A percentile compares a stretch with the other conserved stretches of the same genome.
Evolutionary conservation across 805 yeast species (phyloP).

Genomic region (Ogataea wickerhamii): DNA sequence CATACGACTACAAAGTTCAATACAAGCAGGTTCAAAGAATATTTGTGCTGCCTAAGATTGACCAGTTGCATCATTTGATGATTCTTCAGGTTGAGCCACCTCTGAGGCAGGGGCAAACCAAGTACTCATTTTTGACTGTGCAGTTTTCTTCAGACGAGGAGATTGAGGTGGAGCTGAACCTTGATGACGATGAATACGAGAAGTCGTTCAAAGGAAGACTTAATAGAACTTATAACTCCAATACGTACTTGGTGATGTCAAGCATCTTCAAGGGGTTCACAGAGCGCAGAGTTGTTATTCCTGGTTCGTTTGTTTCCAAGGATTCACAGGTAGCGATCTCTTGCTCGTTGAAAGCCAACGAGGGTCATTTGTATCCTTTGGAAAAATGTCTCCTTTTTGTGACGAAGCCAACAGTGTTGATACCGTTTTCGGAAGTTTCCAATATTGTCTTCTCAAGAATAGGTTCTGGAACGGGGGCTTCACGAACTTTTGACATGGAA

Average conservation of each 20-base stretch:
- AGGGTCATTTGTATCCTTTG: conserved; percentile 89
- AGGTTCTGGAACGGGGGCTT: conserved; percentile 69
- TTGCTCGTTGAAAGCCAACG: conserved; percentile 92
- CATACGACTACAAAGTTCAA: conserved; percentile 94
- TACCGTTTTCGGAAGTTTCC: conserved; percentile 79
- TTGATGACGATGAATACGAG: conserved; percentile 78
- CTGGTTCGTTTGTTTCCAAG: conserved; percentile 75
- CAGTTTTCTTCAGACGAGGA: conserved; percentile 91
- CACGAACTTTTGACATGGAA: conserved; percentile 92
- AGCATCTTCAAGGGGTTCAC: conserved; percentile 89
- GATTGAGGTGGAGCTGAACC: conserved; percentile 81
- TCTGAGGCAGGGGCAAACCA: conserved; percentile 94
- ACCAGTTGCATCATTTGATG: conserved; percentile 83
- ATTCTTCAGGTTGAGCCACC: conserved; percentile 96
- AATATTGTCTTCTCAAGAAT: conserved; percentile 83
- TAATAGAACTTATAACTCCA: conserved; percentile 66
- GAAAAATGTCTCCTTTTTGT: conserved; percentile 88
- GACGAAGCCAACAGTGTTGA: conserved; percentile 89
- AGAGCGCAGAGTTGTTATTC: conserved; percentile 77
- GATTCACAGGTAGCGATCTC: conserved; percentile 81
- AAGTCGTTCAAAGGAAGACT: conserved; percentile 70
- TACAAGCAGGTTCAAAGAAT: conserved; percentile 86
- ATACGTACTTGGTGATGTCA: conserved; percentile 81
- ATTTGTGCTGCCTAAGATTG: conserved; percentile 90
- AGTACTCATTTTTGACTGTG: conserved; percentile 86